Base-by-base conservation (phyloP, 2,329 filamentous ascomycete species). In the Penicillium sp. region DNA sequence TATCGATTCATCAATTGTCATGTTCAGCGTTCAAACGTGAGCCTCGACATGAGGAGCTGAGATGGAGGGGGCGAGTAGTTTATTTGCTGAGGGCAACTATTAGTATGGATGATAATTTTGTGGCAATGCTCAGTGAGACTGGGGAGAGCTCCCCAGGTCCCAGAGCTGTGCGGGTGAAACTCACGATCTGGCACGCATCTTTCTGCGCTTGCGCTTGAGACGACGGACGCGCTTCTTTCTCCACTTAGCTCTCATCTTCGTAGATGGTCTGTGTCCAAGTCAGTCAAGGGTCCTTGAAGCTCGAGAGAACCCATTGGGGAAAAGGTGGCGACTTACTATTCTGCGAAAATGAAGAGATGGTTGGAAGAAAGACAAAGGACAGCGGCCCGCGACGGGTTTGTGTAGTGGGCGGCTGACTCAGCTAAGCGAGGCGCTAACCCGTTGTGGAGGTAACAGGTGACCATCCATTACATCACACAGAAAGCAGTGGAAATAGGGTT, bases 161-260 rank as follows among this genome's bases (percentile, higher is more conserved):
- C 15, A n/a, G n/a, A 20, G 37, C 23, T 44, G 18, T 10, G 39
- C 46, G 13, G 32, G 20, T 20, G 27, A 50, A 37, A 78, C 90
- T 83, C 83, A 97, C 93, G 86, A 91, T 81, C 93, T 81, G 71
- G 92, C 93, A 77, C 93, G 86, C 81, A 93, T 95, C 92, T 98
- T 98, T 90, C 93, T 95, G 82, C 93, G 90, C 91, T 98, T 98
- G 76, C 91, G 87, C 88, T 97, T 97, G 78, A 98, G 89, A 79
- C 93, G 87, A 72, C 93, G 84, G 80, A 95, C 91, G 77, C 93
- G 85, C 92, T 98, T 98, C 88, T 98, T 98, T 84, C 92, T 93
- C 93, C 93, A 97, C 84, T 97, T 97, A 75, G 90, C 91, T 93
- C 92, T 86, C 83, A 86, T 86, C 71, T 73, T 73, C 70, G 69